phyloP scores from a whole-genome alignment of 495 filamentous ascomycete species.

The Trichoderma asperelloides region DNA sequence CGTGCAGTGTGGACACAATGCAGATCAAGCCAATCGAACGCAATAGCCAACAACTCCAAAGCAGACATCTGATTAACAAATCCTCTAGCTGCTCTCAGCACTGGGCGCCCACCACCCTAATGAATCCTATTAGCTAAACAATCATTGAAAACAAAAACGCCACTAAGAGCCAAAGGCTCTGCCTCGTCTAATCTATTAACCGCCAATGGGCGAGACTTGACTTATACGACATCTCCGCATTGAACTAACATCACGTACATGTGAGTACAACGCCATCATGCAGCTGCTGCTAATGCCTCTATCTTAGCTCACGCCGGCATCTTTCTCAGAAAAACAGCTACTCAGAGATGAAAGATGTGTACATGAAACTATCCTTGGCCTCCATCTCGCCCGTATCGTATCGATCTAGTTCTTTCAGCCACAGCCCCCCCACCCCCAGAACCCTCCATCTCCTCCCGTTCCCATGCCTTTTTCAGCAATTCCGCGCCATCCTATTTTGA shows the following conservation, averaged over 20 bases:
- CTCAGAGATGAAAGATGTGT: too few species aligned
- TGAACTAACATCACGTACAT: too few species aligned
- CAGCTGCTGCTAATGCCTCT: too few species aligned
- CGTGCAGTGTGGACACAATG: not conserved
- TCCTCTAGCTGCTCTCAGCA: not conserved
- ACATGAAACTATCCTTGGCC: too few species aligned
- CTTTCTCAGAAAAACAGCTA: too few species aligned
- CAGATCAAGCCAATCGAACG: not conserved
- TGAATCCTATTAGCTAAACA: constrained; percentile 1
- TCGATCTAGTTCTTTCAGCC: too few species aligned
- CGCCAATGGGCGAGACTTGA: not conserved
- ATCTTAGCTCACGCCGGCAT: not conserved
- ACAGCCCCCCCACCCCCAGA: too few species aligned
- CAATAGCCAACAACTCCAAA: not conserved
- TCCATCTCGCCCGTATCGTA: too few species aligned
- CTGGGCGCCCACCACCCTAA: not conserved
- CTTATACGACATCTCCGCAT: too few species aligned
- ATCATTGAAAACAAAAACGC: not conserved
- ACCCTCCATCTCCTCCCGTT: too few species aligned
- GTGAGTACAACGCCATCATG: too few species aligned
- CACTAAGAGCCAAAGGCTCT: not conserved
- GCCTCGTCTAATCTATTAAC: not conserved
- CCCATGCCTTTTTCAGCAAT: too few species aligned
- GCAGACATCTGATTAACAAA: constrained; percentile 1
- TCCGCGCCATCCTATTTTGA: not conserved